Evolutionary conservation across 345 rosid species (phyloP).

Genomic region (Eucalyptus brandiana): DNA sequence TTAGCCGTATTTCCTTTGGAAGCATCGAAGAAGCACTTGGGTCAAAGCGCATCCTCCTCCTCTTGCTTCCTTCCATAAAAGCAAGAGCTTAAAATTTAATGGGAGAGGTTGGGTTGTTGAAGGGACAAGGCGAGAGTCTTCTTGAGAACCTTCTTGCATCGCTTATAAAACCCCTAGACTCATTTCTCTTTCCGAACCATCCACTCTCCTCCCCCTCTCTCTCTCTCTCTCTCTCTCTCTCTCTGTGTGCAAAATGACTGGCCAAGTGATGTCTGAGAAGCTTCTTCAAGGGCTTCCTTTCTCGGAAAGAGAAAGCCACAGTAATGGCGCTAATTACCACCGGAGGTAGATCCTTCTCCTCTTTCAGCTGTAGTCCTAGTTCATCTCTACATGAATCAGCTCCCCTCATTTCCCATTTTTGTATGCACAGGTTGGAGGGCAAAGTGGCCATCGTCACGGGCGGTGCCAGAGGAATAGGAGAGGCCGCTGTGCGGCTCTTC

Average conservation of each 20-base stretch:
- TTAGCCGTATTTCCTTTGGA: background rate
- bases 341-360: constrained; percentile 29
- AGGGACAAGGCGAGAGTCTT: background rate
- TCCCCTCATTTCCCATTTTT: background rate
- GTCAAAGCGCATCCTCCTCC: background rate
- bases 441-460: constrained; percentile 30
- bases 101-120: background rate
- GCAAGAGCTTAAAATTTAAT: background rate
- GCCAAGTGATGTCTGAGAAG: constrained; percentile 38
- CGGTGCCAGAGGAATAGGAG: constrained; percentile 31
- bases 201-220: background rate
- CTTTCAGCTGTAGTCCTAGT: background rate
- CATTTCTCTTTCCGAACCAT: background rate
- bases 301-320: constrained; percentile 15
- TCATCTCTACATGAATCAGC: background rate
- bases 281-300: constrained; percentile 30
- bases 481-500: constrained; percentile 16
- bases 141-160: background rate
- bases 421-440: constrained; percentile 18
- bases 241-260: constrained; percentile 11
- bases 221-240: background rate
- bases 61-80: background rate
- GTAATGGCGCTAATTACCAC: constrained; percentile 6
- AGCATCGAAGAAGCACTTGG: background rate
- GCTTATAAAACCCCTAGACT: background rate